A percentile compares a stretch with the other conserved stretches of the same genome.
Conservation (phyloP, 495 filamentous ascomycete genomes). For the Hyaloscypha hepaticicola region DNA sequence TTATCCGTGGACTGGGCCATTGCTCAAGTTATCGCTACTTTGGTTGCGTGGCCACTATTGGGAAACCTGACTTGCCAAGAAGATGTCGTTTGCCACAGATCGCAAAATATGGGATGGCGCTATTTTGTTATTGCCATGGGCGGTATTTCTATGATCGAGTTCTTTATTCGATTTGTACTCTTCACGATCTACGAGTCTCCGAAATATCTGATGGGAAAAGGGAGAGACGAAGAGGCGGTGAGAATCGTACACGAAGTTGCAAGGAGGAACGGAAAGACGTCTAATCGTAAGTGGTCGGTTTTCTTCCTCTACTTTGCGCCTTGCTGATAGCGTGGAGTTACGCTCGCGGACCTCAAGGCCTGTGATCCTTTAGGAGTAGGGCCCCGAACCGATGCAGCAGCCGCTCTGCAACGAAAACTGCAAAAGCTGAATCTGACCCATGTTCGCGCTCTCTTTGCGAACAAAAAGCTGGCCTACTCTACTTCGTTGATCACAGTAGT, state of each 20-base stretch:
- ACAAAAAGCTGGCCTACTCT: slow-evolving; percentile 59
- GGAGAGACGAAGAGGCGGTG: slow-evolving; percentile 70
- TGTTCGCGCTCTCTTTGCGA: slow-evolving; percentile 65
- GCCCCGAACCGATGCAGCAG: slow-evolving; percentile 42
- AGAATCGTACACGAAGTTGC: slow-evolving; percentile 71
- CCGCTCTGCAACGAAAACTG: slow-evolving; percentile 57
- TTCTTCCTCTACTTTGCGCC: neutral
- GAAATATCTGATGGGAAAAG: slow-evolving; percentile 73
- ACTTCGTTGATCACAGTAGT: slow-evolving; percentile 64
- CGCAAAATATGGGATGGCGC: slow-evolving; percentile 78
- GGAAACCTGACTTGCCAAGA: slow-evolving; percentile 65
- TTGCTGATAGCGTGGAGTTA: slow-evolving; percentile 45
- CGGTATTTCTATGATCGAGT: slow-evolving; percentile 70
- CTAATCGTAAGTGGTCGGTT: slow-evolving; percentile 10
- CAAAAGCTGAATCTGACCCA: slow-evolving; percentile 61
- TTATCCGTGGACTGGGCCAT: slow-evolving; percentile 77
- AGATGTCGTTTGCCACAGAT: slow-evolving; percentile 37
- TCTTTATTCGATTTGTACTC: slow-evolving; percentile 66
- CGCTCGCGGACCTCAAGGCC: slow-evolving; percentile 56
- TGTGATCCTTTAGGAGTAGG: slow-evolving; percentile 48
- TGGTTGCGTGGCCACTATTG: slow-evolving; percentile 75
- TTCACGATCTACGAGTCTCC: slow-evolving; percentile 83
- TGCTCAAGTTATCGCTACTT: slow-evolving; percentile 64
- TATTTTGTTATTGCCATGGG: slow-evolving; percentile 73
- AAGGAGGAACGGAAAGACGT: slow-evolving; percentile 57